Conservation (phyloP, 306 rosid genomes). For the Sicyos edulis region DNA sequence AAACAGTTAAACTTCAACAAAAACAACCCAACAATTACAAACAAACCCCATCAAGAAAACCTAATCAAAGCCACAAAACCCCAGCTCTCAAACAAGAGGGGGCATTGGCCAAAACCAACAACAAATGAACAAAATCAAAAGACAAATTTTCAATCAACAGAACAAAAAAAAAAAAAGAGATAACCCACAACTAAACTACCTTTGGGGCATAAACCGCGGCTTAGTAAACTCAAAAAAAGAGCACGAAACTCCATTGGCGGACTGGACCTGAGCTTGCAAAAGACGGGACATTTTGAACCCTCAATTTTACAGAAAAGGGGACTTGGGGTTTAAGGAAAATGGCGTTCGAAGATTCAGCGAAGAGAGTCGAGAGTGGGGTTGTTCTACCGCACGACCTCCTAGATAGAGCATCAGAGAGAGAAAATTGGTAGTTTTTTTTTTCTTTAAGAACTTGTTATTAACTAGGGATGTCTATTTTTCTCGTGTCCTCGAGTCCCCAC, state of each 20-base stretch:
- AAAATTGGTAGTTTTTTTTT: neutral
- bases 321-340: slow-evolving; percentile 14
- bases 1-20: neutral
- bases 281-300: slow-evolving; percentile 9
- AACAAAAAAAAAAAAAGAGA: neutral
- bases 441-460: too few relatives aligned
- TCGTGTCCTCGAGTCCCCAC: too few relatives aligned
- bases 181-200: neutral
- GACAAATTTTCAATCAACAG: too few relatives aligned
- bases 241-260: neutral
- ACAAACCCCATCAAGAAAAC: neutral
- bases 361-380: slow-evolving; percentile 16
- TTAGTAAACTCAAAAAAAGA: neutral
- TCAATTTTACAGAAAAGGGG: neutral
- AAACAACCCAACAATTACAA: too few relatives aligned
- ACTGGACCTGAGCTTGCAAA: neutral
- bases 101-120: neutral
- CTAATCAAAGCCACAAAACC: neutral
- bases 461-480: too few relatives aligned
- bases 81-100: neutral
- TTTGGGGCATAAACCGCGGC: slow-evolving; percentile 4
- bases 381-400: neutral
- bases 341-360: slow-evolving; percentile 9
- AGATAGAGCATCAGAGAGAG: neutral
- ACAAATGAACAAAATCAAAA: neutral